Evolutionary conservation across 768 basidiomycete genomes (phyloP).

Genomic region (Russula abietina): DNA sequence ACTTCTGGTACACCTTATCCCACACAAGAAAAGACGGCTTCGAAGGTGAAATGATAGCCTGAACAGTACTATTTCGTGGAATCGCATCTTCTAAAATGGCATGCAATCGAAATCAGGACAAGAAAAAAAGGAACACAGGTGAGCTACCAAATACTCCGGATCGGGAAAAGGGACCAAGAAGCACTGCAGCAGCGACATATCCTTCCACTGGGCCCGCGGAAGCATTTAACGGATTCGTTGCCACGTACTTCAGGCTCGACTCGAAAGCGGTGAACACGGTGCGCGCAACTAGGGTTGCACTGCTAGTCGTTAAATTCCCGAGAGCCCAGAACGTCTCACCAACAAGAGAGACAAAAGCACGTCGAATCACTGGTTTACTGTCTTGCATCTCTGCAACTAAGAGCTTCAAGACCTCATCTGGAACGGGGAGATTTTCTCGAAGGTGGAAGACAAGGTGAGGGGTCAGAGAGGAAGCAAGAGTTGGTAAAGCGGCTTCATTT

Average conservation of each 20-base stretch:
- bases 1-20: slow-evolving; percentile 82
- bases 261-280: slow-evolving; percentile 60
- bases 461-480: slow-evolving; percentile 50
- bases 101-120: slow-evolving; percentile 19
- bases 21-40: slow-evolving; percentile 85
- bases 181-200: slow-evolving; percentile 64
- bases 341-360: slow-evolving; percentile 56
- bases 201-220: slow-evolving; percentile 74
- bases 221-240: slow-evolving; percentile 52
- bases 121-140: slow-evolving; percentile 17
- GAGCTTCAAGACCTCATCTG: slow-evolving; percentile 40
- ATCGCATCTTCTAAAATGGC: slow-evolving; percentile 40
- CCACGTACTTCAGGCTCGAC: slow-evolving; percentile 56
- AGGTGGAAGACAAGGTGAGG: slow-evolving; percentile 57
- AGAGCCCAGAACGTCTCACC: slow-evolving; percentile 55
- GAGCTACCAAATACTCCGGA: slow-evolving; percentile 50
- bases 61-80: slow-evolving; percentile 43
- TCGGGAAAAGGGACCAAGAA: slow-evolving; percentile 55
- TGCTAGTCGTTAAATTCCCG: slow-evolving; percentile 36
- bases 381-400: slow-evolving; percentile 69
- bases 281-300: slow-evolving; percentile 47
- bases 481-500: slow-evolving; percentile 56
- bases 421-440: slow-evolving; percentile 35
- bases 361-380: slow-evolving; percentile 55
- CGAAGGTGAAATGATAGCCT: slow-evolving; percentile 41